Conservation (phyloP, 805 yeast species). For the Candida khao-thaluensis region DNA sequence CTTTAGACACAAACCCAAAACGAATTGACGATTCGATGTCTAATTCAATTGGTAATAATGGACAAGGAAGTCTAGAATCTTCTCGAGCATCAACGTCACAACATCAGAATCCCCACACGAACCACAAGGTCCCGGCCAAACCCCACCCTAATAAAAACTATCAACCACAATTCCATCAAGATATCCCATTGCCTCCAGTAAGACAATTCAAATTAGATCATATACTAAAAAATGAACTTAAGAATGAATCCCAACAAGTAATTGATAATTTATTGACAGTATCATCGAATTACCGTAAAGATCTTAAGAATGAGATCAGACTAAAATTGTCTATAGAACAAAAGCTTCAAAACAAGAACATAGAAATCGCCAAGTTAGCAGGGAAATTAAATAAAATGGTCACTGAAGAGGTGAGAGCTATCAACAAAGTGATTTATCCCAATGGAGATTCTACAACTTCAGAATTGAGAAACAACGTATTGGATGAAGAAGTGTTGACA, state of each 20-base stretch:
- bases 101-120: too few species aligned
- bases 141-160: conserved; percentile 11
- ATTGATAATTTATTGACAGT: conserved; percentile 26
- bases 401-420: conserved; percentile 7
- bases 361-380: conserved; percentile 32
- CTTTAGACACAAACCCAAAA: too few species aligned
- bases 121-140: too few species aligned
- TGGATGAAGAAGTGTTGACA: conserved; percentile 16
- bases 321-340: conserved; percentile 37
- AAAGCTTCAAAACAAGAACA: conserved; percentile 40
- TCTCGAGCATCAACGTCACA: too few species aligned
- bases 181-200: conserved; percentile 22
- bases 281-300: conserved; percentile 33
- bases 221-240: conserved; percentile 25
- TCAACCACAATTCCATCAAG: conserved; percentile 14
- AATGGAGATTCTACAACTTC: background rate
- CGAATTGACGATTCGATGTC: background rate
- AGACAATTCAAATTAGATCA: conserved; percentile 31
- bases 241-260: conserved; percentile 30
- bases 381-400: conserved; percentile 19
- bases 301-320: conserved; percentile 35
- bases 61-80: too few species aligned
- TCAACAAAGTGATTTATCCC: conserved; percentile 6
- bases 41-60: background rate
- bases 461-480: conserved; percentile 6